Evolutionary conservation across 1,284 basidiomycete genomes (phyloP).

Genomic region (Microbotryum saponariae): DNA sequence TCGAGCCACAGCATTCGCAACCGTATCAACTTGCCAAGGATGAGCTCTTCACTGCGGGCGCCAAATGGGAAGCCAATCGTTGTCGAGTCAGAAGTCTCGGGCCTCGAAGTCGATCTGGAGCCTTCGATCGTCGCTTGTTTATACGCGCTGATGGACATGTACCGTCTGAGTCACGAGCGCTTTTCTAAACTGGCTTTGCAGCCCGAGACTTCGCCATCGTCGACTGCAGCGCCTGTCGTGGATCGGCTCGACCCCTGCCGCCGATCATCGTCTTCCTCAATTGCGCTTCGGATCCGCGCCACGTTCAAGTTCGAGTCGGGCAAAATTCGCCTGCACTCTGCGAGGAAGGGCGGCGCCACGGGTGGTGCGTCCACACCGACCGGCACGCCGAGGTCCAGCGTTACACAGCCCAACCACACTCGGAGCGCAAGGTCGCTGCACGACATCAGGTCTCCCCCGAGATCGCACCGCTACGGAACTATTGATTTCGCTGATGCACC

Average conservation of each 20-base stretch:
- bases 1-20: slow-evolving; percentile 64
- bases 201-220: background rate
- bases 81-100: slow-evolving; percentile 67
- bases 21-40: slow-evolving; percentile 63
- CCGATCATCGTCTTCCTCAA: too few relatives aligned
- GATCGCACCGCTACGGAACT: background rate
- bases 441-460: slow-evolving; percentile 37
- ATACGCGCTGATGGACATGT: slow-evolving; percentile 75
- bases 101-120: slow-evolving; percentile 77
- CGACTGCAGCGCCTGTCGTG: background rate
- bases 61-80: slow-evolving; percentile 46
- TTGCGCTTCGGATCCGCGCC: slow-evolving; percentile 47
- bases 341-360: slow-evolving; percentile 39
- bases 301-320: slow-evolving; percentile 73
- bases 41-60: slow-evolving; percentile 65
- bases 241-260: too few relatives aligned
- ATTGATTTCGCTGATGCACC: slow-evolving; percentile 5
- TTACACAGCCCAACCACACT: too few relatives aligned
- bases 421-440: slow-evolving; percentile 7
- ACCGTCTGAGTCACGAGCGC: slow-evolving; percentile 68
- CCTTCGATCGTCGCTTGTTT: slow-evolving; percentile 70
- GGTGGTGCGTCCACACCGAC: slow-evolving; percentile 46
- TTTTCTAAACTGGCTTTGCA: slow-evolving; percentile 41
- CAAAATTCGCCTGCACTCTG: slow-evolving; percentile 55
- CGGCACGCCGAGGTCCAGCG: background rate